Evolutionary conservation across 148 eudicot genomes (phyloP).

Genomic region (Agrostemma githago): DNA sequence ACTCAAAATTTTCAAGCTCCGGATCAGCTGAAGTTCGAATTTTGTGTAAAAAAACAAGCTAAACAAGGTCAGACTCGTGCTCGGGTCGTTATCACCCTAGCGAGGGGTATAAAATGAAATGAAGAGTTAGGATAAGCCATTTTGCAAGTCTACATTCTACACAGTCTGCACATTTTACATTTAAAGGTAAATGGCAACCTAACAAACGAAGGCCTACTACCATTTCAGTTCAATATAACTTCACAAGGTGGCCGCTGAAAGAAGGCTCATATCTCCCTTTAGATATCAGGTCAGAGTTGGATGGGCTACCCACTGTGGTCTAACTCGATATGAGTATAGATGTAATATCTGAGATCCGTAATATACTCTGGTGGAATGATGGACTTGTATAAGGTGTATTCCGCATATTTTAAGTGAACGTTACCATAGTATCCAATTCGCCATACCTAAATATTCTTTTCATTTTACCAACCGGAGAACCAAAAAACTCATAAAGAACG

Average conservation of each 20-base stretch:
- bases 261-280: too few species aligned
- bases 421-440: neutral
- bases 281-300: neutral
- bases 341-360: neutral
- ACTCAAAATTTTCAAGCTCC: too few species aligned
- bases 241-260: neutral
- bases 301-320: neutral
- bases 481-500: neutral
- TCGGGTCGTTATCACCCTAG: too few species aligned
- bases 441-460: too few species aligned
- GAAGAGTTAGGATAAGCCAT: constrained; percentile 4
- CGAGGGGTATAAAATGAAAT: too few species aligned
- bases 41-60: too few species aligned
- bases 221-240: constrained; percentile 10
- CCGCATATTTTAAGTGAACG: neutral
- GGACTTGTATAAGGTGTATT: too few species aligned
- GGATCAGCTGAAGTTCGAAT: too few species aligned
- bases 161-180: neutral
- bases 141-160: neutral
- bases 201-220: constrained; percentile 17
- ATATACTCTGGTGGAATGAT: neutral
- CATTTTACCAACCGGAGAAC: too few species aligned
- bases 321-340: neutral
- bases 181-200: neutral
- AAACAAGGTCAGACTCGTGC: too few species aligned